Percentiles rank a stretch among this genome's conserved stretches.
Evolutionary conservation across 257 asterid species (phyloP).

Genomic region (Paraleonurus japonicus): DNA sequence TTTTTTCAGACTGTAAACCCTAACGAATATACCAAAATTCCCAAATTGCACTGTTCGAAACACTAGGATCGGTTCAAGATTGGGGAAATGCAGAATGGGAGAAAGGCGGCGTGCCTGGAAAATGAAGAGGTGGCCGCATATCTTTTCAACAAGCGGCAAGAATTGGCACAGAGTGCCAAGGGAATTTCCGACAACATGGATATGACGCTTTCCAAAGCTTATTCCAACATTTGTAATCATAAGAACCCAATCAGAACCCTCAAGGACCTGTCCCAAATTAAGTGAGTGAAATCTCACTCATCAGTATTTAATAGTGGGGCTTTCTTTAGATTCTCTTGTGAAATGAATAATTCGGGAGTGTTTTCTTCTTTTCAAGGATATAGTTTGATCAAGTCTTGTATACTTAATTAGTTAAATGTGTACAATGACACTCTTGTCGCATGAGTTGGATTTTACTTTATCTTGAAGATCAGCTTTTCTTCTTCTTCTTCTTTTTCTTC

Average conservation of each 20-base stretch:
- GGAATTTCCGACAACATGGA: slow-evolving; percentile 79
- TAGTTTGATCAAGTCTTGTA: not conserved
- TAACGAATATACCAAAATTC: slow-evolving; percentile 3
- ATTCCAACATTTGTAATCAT: slow-evolving; percentile 64
- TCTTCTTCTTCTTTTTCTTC: no score
- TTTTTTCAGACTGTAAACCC: slow-evolving; percentile 10
- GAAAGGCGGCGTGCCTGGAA: slow-evolving; percentile 49
- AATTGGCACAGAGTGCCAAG: slow-evolving; percentile 60
- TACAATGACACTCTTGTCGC: not conserved
- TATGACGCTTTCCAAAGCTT: slow-evolving; percentile 64
- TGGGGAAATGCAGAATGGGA: slow-evolving; percentile 45
- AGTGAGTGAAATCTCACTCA: slow-evolving; percentile 50
- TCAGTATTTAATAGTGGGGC: slow-evolving; percentile 9
- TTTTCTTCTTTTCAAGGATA: not conserved
- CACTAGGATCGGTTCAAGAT: slow-evolving; percentile 11
- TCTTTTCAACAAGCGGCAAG: slow-evolving; percentile 65
- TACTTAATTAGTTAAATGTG: slow-evolving; percentile 5
- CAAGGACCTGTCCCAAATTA: slow-evolving; percentile 66
- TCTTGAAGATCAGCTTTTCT: not conserved
- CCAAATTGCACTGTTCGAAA: not conserved
- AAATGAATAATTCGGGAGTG: not conserved
- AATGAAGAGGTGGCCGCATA: slow-evolving; percentile 69
- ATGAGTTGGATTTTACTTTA: slow-evolving; percentile 9
- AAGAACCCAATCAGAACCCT: slow-evolving; percentile 56
- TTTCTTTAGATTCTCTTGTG: slow-evolving; percentile 1